Evolutionary conservation across 257 asterid genomes (phyloP).

Genomic region (Solanum microdontum): DNA sequence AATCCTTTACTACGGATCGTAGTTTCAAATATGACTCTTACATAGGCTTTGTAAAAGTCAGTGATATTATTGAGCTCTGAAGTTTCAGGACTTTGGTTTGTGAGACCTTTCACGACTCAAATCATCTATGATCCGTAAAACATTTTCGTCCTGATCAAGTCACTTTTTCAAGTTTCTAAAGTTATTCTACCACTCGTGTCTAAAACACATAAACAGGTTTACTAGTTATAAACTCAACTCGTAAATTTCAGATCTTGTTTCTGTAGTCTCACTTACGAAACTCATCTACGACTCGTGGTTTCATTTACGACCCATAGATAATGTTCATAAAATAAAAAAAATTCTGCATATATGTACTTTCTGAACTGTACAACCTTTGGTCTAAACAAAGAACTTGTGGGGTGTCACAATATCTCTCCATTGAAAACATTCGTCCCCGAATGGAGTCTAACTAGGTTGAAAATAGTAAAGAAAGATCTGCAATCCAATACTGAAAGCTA

Average conservation of each 20-base stretch:
- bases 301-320: background rate
- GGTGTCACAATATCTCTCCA: background rate
- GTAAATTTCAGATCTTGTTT: too few relatives aligned
- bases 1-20: background rate
- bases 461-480: background rate
- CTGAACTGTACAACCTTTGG: background rate
- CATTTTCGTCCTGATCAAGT: background rate
- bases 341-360: too few relatives aligned
- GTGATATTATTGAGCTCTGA: background rate
- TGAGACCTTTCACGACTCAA: background rate
- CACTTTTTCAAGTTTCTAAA: background rate
- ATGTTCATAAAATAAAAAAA: too few relatives aligned
- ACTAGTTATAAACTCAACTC: background rate
- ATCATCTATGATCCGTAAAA: background rate
- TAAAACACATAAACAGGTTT: background rate
- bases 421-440: accelerated
- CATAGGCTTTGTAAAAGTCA: background rate
- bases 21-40: background rate
- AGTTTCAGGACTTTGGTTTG: background rate
- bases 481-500: background rate
- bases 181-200: background rate
- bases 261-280: background rate
- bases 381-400: background rate
- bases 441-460: background rate
- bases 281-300: background rate